Evolutionary conservation across 495 filamentous ascomycete genomes (phyloP).

Genomic region (Annulohypoxylon bovei): DNA sequence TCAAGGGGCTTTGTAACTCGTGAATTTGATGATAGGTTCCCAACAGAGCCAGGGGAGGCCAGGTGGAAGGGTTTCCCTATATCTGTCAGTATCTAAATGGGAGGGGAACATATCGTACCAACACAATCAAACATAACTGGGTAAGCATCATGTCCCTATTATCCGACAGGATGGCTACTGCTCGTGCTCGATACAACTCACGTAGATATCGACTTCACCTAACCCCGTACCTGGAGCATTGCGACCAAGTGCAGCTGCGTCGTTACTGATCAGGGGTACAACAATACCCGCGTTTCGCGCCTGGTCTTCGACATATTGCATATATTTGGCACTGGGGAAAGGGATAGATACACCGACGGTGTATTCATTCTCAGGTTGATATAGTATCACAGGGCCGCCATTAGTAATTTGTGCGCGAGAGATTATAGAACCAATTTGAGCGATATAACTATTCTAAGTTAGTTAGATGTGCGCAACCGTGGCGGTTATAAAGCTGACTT

Average conservation of each 20-base stretch:
- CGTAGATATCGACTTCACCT: constrained; percentile 79
- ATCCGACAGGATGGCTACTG: neutral
- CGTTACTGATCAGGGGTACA: constrained; percentile 80
- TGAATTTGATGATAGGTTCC: constrained; percentile 60
- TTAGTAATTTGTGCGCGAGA: constrained; percentile 80
- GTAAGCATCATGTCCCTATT: constrained; percentile 74
- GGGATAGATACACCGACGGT: constrained; percentile 45
- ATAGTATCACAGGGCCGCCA: constrained; percentile 78
- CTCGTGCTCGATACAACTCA: neutral
- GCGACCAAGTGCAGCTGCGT: constrained; percentile 65
- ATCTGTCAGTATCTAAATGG: neutral
- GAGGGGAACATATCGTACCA: neutral
- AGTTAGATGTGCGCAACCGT: neutral
- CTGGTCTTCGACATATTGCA: constrained; percentile 74
- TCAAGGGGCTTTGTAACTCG: constrained; percentile 66
- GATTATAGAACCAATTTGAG: constrained; percentile 68
- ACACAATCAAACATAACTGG: constrained; percentile 71
- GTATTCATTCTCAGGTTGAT: constrained; percentile 85
- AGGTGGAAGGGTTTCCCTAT: constrained; percentile 55
- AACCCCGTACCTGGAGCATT: constrained; percentile 70
- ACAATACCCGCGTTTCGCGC: constrained; percentile 75
- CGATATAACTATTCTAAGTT: constrained; percentile 51
- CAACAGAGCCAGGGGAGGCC: constrained; percentile 59
- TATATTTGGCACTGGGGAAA: constrained; percentile 70
- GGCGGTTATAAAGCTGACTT: constrained; percentile 44